Evolutionary conservation across 2,329 filamentous ascomycete genomes (phyloP), one percentile per base, ranked within the genome.

Genomic region (Venturia aucupariae): DNA sequence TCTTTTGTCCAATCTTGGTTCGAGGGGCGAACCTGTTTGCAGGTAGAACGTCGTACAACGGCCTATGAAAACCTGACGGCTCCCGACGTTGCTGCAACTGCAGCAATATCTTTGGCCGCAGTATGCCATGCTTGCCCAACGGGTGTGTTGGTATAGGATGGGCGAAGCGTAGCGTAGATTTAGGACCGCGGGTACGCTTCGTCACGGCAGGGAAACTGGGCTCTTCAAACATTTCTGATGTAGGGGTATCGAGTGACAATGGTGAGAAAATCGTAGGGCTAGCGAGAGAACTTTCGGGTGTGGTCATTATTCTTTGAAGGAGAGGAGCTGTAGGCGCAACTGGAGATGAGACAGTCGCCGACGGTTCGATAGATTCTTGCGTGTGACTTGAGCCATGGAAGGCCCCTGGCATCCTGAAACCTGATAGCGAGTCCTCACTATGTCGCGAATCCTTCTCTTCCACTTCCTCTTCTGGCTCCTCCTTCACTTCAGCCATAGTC

Each of bases 21-120:
- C 72, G 81, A 76, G 66, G 82, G 75, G 57, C 81, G 48, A 88
- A 77, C 17, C 83, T 78, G n/a, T 83, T 84, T 1, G 86, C 85
- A 0, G 89, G 88, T 51, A 91, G 82, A n/a, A 90, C 84, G 69
- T 93, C 89, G 67, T 90, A 85, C 4, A 84, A 82, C 0, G 89
- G 89, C 62, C 81, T 80, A 0, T 88, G 87, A 30, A 89, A 83
- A 19, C 79, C 79, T 66, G 84, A 81, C 51, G 84, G 81, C 48
- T 80, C 75, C 2, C 82, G 79, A n/a, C 90, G 73, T 65, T 84
- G 81, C 70, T 92, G 89, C 19, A 92, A 77, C 73, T 93, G 89
- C 6, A 92, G 80, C 6, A 91, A 76, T 22, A 91, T 76, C 62
- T 84, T 84, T 13, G 89, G 88, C 19, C 88, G 84, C 38, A 89